phyloP scores from a whole-genome alignment of 148 eudicot genomes.

The Nepenthes mirabilis region DNA sequence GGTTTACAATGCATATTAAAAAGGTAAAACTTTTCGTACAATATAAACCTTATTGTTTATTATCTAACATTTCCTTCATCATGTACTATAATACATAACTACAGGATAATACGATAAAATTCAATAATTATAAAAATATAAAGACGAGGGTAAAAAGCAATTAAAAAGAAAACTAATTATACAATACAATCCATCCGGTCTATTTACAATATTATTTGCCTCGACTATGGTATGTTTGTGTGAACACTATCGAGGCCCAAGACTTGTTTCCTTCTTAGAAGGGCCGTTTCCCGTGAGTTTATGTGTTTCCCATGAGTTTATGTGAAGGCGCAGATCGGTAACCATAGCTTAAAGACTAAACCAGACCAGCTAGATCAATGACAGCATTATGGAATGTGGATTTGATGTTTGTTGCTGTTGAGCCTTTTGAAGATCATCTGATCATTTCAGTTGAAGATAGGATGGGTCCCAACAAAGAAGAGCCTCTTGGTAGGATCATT shows the following conservation, averaged over 20 bases:
- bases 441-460: conserved; percentile 64
- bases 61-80: too few species aligned
- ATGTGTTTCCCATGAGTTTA: too few species aligned
- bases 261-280: conserved; percentile 43
- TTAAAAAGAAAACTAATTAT: too few species aligned
- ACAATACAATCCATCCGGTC: too few species aligned
- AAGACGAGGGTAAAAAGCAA: too few species aligned
- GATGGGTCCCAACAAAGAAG: conserved; percentile 49
- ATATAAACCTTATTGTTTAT: too few species aligned
- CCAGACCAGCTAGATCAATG: conserved; percentile 38
- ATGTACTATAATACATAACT: too few species aligned
- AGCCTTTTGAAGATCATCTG: conserved; percentile 83
- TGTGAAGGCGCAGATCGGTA: conserved; percentile 52
- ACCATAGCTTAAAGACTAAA: conserved; percentile 37
- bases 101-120: too few species aligned
- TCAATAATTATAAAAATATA: too few species aligned
- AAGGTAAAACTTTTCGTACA: too few species aligned
- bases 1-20: too few species aligned
- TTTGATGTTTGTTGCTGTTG: conserved; percentile 81
- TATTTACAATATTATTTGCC: conserved; percentile 38
- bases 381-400: conserved; percentile 81
- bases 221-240: conserved; percentile 63
- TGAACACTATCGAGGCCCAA: conserved; percentile 66
- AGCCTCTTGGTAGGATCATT: conserved; percentile 42
- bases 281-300: conserved; percentile 53